Percentiles rank a stretch among this genome's conserved stretches.
Conservation (phyloP, 805 yeast genomes). For the Candida suzukii region DNA sequence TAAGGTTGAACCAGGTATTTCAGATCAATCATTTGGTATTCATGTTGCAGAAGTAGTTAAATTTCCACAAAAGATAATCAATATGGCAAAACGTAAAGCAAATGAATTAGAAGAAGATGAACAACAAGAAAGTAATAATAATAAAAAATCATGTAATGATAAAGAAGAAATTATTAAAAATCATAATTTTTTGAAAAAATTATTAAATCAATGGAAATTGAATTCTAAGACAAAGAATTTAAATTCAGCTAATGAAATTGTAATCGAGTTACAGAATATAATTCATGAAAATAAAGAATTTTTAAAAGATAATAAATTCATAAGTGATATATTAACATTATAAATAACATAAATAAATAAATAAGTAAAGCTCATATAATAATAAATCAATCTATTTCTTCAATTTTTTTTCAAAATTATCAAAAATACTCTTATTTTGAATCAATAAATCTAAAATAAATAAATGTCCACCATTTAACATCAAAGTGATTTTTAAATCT, state of each 20-base stretch:
- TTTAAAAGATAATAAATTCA: constrained; percentile 29
- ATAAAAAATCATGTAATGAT: constrained; percentile 44
- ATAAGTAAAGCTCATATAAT: not conserved
- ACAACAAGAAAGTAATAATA: constrained; percentile 26
- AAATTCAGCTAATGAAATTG: constrained; percentile 31
- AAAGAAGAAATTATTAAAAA: constrained; percentile 50
- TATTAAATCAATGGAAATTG: constrained; percentile 49
- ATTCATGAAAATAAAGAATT: constrained; percentile 17
- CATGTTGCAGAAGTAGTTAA: constrained; percentile 96
- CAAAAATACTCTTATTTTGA: constrained; percentile 41
- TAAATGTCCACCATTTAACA: constrained; percentile 52
- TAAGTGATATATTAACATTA: constrained; percentile 28
- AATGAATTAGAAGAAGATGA: constrained; percentile 55
- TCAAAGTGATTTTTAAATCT: constrained; percentile 35
- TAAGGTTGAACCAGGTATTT: constrained; percentile 93
- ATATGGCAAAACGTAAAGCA: constrained; percentile 95
- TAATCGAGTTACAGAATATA: constrained; percentile 29
- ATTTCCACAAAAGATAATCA: constrained; percentile 82
- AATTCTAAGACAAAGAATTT: constrained; percentile 8
- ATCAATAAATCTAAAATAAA: constrained; percentile 51
- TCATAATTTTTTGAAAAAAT: constrained; percentile 38
- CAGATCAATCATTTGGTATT: constrained; percentile 94
- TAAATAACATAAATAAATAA: not conserved
- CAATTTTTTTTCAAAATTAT: constrained; percentile 29
- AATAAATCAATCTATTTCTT: constrained; percentile 5